Percentiles rank a stretch among this genome's conserved stretches.
These are phyloP conservation scores for Calocybe gangraenosa DNA, from an alignment of 768 basidiomycete species.

Conservation along the genomic window DNA sequence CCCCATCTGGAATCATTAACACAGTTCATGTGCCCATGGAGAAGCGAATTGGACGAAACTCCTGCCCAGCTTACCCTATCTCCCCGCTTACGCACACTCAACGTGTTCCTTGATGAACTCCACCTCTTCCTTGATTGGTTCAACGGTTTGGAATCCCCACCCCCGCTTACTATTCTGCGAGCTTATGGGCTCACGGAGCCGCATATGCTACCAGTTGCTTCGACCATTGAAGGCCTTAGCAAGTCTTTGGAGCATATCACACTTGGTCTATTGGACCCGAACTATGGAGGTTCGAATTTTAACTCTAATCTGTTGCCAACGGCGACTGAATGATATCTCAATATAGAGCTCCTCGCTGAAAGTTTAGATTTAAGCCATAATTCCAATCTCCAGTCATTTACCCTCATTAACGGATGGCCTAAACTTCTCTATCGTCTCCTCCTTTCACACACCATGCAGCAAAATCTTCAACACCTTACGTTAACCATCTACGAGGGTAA, in stretches of 20 bases:
- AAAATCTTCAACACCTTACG: slow-evolving; percentile 4
- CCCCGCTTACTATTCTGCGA: slow-evolving; percentile 9
- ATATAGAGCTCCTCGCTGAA: slow-evolving; percentile 7
- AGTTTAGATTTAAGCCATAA: slow-evolving; percentile 10
- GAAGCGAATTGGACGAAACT: background rate
- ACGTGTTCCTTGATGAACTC: slow-evolving; percentile 3
- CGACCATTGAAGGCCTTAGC: slow-evolving; percentile 8
- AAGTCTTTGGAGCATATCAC: slow-evolving; percentile 10
- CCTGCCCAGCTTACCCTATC: slow-evolving; percentile 2
- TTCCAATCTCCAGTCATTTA: slow-evolving; percentile 13
- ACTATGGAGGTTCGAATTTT: slow-evolving; percentile 7
- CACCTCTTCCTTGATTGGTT: slow-evolving; percentile 15
- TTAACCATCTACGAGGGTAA: slow-evolving; percentile 13
- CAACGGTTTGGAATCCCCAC: slow-evolving; percentile 3
- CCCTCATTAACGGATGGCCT: slow-evolving; percentile 15
- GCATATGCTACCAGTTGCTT: slow-evolving; percentile 6
- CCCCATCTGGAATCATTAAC: slow-evolving; percentile 11
- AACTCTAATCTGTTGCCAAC: too few species aligned
- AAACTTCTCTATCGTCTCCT: slow-evolving; percentile 11
- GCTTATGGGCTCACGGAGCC: slow-evolving; percentile 9
- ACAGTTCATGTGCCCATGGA: slow-evolving; percentile 10
- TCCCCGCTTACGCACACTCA: slow-evolving; percentile 10
- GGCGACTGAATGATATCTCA: too few species aligned
- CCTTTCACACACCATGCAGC: slow-evolving; percentile 3
- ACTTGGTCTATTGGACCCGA: slow-evolving; percentile 12